Evolutionary conservation across 2,329 filamentous ascomycete genomes (phyloP).

Genomic region (Beauveria scarabaeidicola): DNA sequence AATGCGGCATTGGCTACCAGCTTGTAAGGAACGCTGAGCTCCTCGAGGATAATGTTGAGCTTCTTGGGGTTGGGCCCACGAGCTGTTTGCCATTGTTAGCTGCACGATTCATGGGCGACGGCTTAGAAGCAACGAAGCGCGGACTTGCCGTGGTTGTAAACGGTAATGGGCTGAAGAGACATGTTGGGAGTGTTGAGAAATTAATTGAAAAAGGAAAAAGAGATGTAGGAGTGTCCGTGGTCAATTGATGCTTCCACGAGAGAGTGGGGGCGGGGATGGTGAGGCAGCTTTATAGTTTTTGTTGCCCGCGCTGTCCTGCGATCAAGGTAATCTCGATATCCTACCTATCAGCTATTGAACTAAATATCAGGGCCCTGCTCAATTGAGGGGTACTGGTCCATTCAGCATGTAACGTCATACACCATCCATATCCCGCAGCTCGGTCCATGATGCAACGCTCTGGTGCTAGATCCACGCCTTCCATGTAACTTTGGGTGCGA

Average conservation of each 20-base stretch:
- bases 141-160: constrained; percentile 10
- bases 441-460: neutral
- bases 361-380: neutral
- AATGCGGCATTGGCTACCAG: constrained; percentile 12
- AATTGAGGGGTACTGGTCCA: neutral
- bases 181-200: neutral
- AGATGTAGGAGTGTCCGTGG: neutral
- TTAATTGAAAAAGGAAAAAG: neutral
- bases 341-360: neutral
- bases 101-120: neutral
- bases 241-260: neutral
- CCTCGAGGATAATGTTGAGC: constrained; percentile 17
- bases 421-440: neutral
- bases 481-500: neutral
- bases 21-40: constrained; percentile 17
- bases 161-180: constrained; percentile 10
- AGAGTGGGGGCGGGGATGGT: neutral
- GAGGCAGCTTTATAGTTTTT: neutral
- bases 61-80: constrained; percentile 13
- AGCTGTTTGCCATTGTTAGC: neutral
- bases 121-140: neutral
- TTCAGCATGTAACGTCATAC: neutral
- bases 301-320: neutral
- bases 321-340: neutral
- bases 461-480: neutral